phyloP scores from a whole-genome alignment of 2,329 filamentous ascomycete genomes.

The Colletotrichum cordylinicola region DNA sequence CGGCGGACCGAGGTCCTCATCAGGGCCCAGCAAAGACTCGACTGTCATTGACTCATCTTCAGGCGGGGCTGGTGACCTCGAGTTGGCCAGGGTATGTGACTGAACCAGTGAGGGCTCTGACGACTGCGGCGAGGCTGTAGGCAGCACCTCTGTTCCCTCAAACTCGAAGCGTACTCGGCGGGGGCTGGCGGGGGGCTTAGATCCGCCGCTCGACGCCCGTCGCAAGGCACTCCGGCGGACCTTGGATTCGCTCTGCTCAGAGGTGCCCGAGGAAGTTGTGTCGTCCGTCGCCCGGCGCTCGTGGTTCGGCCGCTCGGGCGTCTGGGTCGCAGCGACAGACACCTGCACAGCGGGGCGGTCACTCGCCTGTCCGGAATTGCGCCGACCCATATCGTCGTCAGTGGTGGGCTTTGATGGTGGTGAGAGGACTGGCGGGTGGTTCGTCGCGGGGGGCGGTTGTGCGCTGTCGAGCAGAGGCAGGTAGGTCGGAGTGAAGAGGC shows the following conservation, averaged over 20 bases:
- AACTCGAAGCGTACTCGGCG: conserved; percentile 69
- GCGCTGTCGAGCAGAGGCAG: conserved; percentile 64
- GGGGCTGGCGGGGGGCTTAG: conserved; percentile 57
- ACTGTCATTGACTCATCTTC: conserved; percentile 32
- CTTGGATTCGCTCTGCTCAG: conserved; percentile 57
- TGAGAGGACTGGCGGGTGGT: conserved; percentile 24
- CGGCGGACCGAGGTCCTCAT: conserved; percentile 44
- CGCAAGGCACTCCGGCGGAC: conserved; percentile 62
- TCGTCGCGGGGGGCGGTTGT: conserved; percentile 27
- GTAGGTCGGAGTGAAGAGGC: conserved; percentile 68
- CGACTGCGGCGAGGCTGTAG: conserved; percentile 60
- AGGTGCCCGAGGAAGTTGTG: conserved; percentile 55
- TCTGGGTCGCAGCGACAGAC: conserved; percentile 15
- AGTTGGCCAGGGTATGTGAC: conserved; percentile 26
- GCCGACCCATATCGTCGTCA: conserved; percentile 7
- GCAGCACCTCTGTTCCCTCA: conserved; percentile 64
- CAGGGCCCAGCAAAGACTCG: conserved; percentile 38
- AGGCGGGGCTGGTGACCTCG: conserved; percentile 26
- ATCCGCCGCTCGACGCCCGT: conserved; percentile 53
- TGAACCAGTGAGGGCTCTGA: conserved; percentile 37
- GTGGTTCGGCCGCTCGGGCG: conserved; percentile 36
- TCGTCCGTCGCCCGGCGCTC: conserved; percentile 50
- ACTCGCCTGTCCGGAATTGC: not conserved
- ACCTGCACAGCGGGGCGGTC: not conserved
- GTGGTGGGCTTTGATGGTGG: conserved; percentile 20